Evolutionary conservation across 2,329 filamentous ascomycete species (phyloP).

Genomic region (Blastomyces gilchristii): DNA sequence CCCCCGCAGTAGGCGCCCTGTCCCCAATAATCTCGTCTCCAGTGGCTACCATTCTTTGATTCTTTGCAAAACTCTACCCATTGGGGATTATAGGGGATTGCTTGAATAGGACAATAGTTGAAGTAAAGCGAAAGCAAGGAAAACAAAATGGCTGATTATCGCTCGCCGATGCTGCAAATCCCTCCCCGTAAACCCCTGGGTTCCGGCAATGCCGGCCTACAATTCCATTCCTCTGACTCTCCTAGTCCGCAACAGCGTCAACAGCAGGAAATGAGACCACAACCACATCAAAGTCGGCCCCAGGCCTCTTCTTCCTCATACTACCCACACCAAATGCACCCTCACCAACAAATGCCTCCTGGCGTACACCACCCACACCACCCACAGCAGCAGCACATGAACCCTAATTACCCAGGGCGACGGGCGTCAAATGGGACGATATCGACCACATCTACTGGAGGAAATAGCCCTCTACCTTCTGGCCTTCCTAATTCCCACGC

Average conservation of each 20-base stretch:
- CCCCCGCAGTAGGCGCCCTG: neutral
- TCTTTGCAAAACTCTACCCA: neutral
- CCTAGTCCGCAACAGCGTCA: conserved; percentile 3
- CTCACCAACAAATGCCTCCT: conserved; percentile 9
- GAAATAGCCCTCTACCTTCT: conserved; percentile 18
- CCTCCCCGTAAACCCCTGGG: conserved; percentile 16
- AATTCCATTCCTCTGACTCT: conserved; percentile 13
- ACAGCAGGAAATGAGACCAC: conserved; percentile 3
- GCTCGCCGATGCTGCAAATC: conserved; percentile 14
- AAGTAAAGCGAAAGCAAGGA: neutral
- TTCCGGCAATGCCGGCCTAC: conserved; percentile 15
- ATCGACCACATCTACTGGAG: conserved; percentile 32
- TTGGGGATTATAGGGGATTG: neutral
- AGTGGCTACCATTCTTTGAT: neutral
- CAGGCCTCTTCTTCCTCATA: conserved; percentile 14
- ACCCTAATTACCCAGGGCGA: conserved; percentile 17
- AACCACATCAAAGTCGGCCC: conserved; percentile 13
- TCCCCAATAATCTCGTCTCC: neutral
- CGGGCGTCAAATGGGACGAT: conserved; percentile 33
- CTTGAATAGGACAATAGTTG: neutral
- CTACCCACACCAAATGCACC: conserved; percentile 12
- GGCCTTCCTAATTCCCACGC: conserved; percentile 20
- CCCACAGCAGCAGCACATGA: conserved; percentile 1
- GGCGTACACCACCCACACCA: conserved; percentile 11
- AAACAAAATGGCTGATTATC: conserved; percentile 16